A percentile compares a stretch with the other conserved stretches of the same genome.
phyloP scores from a whole-genome alignment of 2,329 filamentous ascomycete species.

The Botrytis porri region DNA sequence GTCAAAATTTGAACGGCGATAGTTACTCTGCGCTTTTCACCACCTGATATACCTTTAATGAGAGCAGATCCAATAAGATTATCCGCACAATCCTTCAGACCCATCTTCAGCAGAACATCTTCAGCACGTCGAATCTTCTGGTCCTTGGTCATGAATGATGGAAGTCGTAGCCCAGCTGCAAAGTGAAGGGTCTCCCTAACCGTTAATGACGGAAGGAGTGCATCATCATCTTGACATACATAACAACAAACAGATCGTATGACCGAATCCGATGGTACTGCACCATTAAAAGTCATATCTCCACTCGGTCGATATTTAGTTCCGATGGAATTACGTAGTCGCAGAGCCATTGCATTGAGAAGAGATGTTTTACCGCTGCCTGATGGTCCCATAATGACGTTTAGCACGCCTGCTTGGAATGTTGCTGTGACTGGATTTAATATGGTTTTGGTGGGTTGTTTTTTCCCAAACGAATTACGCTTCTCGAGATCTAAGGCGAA shows the following conservation, averaged over 20 bases:
- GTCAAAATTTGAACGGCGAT: conserved; percentile 77
- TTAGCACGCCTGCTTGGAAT: conserved; percentile 66
- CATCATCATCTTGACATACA: conserved; percentile 76
- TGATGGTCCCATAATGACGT: conserved; percentile 78
- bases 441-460: conserved; percentile 55
- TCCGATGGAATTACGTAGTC: conserved; percentile 58
- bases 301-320: conserved; percentile 63
- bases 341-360: conserved; percentile 68
- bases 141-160: conserved; percentile 64
- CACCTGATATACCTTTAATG: conserved; percentile 75
- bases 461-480: conserved; percentile 51
- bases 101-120: conserved; percentile 70
- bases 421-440: conserved; percentile 63
- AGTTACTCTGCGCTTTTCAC: conserved; percentile 73
- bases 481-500: conserved; percentile 66
- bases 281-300: conserved; percentile 66
- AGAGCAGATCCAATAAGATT: conserved; percentile 70
- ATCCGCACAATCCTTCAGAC: conserved; percentile 74
- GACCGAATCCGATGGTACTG: conserved; percentile 64
- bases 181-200: conserved; percentile 72
- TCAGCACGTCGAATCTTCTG: conserved; percentile 68
- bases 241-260: conserved; percentile 72
- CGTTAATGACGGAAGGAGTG: conserved; percentile 68
- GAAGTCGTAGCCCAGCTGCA: conserved; percentile 68
- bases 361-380: conserved; percentile 75